Conservation (phyloP, 306 rosid species). For the Sechiopsis laciniata region DNA sequence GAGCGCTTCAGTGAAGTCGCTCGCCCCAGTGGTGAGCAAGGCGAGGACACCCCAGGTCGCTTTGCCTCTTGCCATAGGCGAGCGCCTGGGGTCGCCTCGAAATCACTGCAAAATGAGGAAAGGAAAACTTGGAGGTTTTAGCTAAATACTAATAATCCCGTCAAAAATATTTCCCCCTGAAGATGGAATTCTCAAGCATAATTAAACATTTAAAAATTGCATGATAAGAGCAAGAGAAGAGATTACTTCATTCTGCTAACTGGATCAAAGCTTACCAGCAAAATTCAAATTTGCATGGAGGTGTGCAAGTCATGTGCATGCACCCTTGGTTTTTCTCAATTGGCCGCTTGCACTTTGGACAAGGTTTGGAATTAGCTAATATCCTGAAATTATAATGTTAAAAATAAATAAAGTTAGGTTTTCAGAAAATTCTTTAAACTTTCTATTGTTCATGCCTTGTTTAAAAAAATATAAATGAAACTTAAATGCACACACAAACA, state of each 20-base stretch:
- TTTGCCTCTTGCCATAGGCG: no score
- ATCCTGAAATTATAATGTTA: slow-evolving; percentile 33
- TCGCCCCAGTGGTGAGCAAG: no score
- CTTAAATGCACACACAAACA: not conserved
- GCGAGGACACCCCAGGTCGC: no score
- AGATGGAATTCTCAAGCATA: not conserved
- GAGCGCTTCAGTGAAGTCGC: no score
- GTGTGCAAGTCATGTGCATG: slow-evolving; percentile 84
- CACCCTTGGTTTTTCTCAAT: slow-evolving; percentile 86
- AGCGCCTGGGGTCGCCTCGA: no score
- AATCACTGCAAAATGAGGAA: not conserved
- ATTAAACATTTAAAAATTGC: not conserved
- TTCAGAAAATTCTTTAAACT: not conserved
- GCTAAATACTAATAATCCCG: not conserved
- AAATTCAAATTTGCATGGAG: slow-evolving; percentile 77
- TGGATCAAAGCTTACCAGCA: slow-evolving; percentile 47
- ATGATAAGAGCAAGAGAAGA: not conserved
- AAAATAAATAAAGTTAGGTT: not conserved
- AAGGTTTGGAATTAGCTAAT: slow-evolving; percentile 79
- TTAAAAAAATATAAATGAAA: slow-evolving; percentile 8
- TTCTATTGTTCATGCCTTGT: not conserved
- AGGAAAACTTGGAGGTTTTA: not conserved
- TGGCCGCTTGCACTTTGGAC: slow-evolving; percentile 87
- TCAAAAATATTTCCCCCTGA: no score
- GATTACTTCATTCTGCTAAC: not conserved